These are phyloP conservation scores for Fraxinus baroniana DNA, from an alignment of 305 asterid species.

Conservation along the genomic window DNA sequence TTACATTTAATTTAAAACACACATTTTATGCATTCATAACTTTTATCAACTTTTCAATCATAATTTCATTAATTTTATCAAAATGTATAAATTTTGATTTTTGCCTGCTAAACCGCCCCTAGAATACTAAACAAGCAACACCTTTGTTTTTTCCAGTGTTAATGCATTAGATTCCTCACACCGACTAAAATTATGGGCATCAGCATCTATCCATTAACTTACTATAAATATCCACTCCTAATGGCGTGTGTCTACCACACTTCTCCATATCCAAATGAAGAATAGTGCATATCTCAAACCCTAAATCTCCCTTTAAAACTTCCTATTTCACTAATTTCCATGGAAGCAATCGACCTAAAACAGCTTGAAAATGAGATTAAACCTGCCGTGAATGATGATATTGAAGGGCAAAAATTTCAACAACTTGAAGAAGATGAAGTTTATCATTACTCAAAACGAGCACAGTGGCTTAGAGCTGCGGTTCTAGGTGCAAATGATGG, in stretches of 20 bases:
- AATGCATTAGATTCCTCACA: neutral
- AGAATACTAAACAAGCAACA: too few species aligned
- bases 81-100: too few species aligned
- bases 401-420: slow-evolving; percentile 5
- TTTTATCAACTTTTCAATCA: too few species aligned
- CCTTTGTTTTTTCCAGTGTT: neutral
- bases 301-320: neutral
- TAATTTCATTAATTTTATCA: too few species aligned
- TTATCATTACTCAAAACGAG: slow-evolving; percentile 49
- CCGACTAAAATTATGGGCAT: neutral
- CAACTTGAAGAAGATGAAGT: slow-evolving; percentile 5
- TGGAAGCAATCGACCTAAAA: neutral
- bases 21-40: too few species aligned
- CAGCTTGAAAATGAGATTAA: neutral
- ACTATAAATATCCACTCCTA: slow-evolving; percentile 4
- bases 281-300: too few species aligned
- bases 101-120: too few species aligned
- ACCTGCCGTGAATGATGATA: neutral
- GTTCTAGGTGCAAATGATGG: slow-evolving; percentile 78
- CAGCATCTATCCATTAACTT: neutral
- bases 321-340: neutral
- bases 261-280: neutral
- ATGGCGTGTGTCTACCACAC: slow-evolving; percentile 7
- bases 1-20: too few species aligned
- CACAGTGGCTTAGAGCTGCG: slow-evolving; percentile 83